Base-by-base conservation (phyloP, 1,284 basidiomycete species). In the Phylloboletellus chloephorus region DNA sequence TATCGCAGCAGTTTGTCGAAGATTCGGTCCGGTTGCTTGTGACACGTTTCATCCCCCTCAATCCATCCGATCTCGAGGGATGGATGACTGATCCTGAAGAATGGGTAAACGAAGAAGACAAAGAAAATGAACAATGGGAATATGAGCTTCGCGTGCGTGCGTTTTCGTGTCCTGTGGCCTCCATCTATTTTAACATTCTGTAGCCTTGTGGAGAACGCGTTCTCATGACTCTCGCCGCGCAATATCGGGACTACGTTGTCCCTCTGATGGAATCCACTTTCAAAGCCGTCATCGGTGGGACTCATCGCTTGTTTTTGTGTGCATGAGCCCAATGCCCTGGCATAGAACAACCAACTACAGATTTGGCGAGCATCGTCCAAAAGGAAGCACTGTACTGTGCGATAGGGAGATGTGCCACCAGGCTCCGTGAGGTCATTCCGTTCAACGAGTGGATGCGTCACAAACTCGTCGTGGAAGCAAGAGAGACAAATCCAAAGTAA, bases 311-410 rank as follows among this genome's bases (percentile, higher is more conserved):
- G 13, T 29, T 32, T 16, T 12, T 16, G 24, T 47, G 21, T 37
- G 24, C n/a, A 19, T 39, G 30, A 11, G 30, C 29, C 42, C 37
- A 30, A 33, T 34, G 30, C 36, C 8, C 9, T 32, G 31, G 17
- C 13, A n/a, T 43, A 83, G 82, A 67, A 20, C 72, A 73, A 59
- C 67, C 68, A 8, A 68, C 78, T 0, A 59, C 64, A 11, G 78
- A 85, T 52, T 68, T 92, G 11, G 61, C 72, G 2, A 70, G 72
- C 25, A 72, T 92, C 33, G 64, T 93, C 16, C 80, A 87, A 51
- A 88, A 87, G 57, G 91, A 95, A 63, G 85, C 91, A 0, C 61
- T 93, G 1, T 93, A 94, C 53, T 91, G 89, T 58, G 90, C 90
- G 1, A 69, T 93, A 39, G 92, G 90, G 12, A 79, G 90, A 39